Percentiles rank a stretch among this genome's conserved stretches.
Conservation (phyloP, 305 asterid genomes). For the Solanum hybrid region DNA sequence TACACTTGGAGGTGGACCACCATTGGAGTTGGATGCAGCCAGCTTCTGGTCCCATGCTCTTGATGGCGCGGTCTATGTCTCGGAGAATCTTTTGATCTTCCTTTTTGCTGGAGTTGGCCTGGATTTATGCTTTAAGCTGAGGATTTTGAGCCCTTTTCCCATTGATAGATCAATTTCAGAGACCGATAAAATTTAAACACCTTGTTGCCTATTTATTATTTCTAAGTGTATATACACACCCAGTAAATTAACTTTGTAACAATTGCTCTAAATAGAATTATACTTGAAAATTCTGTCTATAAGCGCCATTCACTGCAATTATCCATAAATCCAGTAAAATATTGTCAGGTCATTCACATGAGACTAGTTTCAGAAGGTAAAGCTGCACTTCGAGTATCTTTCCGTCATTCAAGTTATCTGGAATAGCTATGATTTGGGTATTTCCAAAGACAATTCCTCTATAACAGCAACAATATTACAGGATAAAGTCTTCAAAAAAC, state of each 20-base stretch:
- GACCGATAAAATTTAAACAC: not conserved
- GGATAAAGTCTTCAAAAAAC: not conserved
- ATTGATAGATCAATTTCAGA: conserved; percentile 36
- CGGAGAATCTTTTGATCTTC: conserved; percentile 71
- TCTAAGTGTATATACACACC: not conserved
- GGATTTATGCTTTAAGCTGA: conserved; percentile 63
- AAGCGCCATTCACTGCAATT: not conserved
- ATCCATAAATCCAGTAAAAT: not conserved
- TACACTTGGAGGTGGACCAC: conserved; percentile 50
- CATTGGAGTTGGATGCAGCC: conserved; percentile 46
- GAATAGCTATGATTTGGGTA: not conserved
- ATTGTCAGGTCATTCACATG: not conserved
- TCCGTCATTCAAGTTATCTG: not conserved
- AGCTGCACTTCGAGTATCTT: not conserved
- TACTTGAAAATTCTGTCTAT: not conserved
- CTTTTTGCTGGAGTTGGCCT: conserved; percentile 74
- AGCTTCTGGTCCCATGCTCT: conserved; percentile 51
- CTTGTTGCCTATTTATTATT: not conserved
- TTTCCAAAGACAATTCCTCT: not conserved
- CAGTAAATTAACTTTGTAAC: not conserved
- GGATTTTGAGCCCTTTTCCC: conserved; percentile 72
- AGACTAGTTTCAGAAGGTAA: not conserved
- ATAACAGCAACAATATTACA: not conserved
- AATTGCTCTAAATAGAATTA: not conserved
- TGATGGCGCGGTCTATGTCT: conserved; percentile 49